Evolutionary conservation across 2,329 filamentous ascomycete species (phyloP), one percentile per base, ranked within the genome.

Genomic region (Aspergillus sp.): DNA sequence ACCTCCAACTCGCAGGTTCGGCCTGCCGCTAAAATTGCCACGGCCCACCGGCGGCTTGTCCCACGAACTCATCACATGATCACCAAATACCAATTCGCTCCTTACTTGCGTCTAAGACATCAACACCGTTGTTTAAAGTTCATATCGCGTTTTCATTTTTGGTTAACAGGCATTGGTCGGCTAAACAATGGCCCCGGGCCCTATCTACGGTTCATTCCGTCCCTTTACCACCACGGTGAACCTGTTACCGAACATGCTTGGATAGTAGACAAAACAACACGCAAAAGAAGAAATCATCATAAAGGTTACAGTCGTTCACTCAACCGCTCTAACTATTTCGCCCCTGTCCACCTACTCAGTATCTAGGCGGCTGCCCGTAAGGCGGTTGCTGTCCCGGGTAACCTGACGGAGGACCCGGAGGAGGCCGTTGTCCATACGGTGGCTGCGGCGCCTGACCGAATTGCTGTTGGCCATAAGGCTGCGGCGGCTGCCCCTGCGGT

Each of bases 291-390:
- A 52, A 18, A 18, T 15, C 34, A 22, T 48, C 30, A 54, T 48
- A 39, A 41, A 47, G 43, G 32, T 41, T 54, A 54, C 43, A 54
- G 15, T 30, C 24, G 52, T 5, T 32, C 52, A 48, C n/a, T 48
- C 3, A 39, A 7, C 34, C 24, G 4, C 20, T 26, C 39, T 17
- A 36, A n/a, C 49, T 11, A 38, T 24, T 48, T 11, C 18, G 17
- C 12, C 18, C 36, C 9, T 9, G 48, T 5, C 9, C 26, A 36
- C 26, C n/a, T 12, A 15, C 7, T 47, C 39, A 53, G 12, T 53
- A 53, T 7, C 51, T 36, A 12, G 24, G 50, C 32, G 38, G 50
- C 32, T 53, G 48, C 12, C 48, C 48, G n/a, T 51, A 51, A 34
- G 48, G 24, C 32, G 48, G 48, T 24, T 51, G 48, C 22, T 51